Percentiles rank a stretch among this genome's conserved stretches.
phyloP scores from a whole-genome alignment of 1,139 yeast species.

The Spathaspora sp. region DNA sequence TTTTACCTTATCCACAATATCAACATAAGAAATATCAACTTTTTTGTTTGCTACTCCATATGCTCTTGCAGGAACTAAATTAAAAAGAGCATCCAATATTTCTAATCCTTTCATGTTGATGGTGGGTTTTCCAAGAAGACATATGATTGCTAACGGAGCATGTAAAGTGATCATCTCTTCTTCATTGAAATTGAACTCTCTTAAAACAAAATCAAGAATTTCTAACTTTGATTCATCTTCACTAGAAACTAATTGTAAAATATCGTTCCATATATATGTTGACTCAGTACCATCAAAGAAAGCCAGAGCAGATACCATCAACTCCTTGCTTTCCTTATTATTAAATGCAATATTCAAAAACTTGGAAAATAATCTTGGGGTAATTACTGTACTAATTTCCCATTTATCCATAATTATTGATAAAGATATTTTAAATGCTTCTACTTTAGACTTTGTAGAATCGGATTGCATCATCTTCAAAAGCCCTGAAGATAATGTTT shows the following conservation, averaged over 20 bases:
- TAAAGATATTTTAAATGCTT: slow-evolving; percentile 62
- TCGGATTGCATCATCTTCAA: slow-evolving; percentile 43
- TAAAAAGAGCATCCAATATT: slow-evolving; percentile 39
- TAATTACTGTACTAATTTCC: slow-evolving; percentile 80
- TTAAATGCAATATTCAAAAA: slow-evolving; percentile 43
- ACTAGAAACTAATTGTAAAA: slow-evolving; percentile 29
- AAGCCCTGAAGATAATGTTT: slow-evolving; percentile 52
- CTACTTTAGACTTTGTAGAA: slow-evolving; percentile 31
- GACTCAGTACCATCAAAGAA: slow-evolving; percentile 89
- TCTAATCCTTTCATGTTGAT: slow-evolving; percentile 25
- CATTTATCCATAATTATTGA: slow-evolving; percentile 81
- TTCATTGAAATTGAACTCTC: slow-evolving; percentile 71
- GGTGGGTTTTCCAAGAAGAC: slow-evolving; percentile 25
- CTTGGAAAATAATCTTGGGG: slow-evolving; percentile 70
- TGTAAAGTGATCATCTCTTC: slow-evolving; percentile 83
- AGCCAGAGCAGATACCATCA: slow-evolving; percentile 57
- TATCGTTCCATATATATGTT: slow-evolving; percentile 68
- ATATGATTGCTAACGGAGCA: slow-evolving; percentile 65
- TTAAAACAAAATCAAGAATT: slow-evolving; percentile 57
- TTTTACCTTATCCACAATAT: slow-evolving; percentile 18
- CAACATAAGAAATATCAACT: slow-evolving; percentile 15
- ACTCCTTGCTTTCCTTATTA: slow-evolving; percentile 29
- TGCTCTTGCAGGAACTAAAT: slow-evolving; percentile 60
- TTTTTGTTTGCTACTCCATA: slow-evolving; percentile 40
- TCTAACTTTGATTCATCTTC: slow-evolving; percentile 26